Percentiles rank a stretch among this genome's conserved stretches.
Evolutionary conservation across 2,329 filamentous ascomycete species (phyloP).

Genomic region (Zasmidium cellare): DNA sequence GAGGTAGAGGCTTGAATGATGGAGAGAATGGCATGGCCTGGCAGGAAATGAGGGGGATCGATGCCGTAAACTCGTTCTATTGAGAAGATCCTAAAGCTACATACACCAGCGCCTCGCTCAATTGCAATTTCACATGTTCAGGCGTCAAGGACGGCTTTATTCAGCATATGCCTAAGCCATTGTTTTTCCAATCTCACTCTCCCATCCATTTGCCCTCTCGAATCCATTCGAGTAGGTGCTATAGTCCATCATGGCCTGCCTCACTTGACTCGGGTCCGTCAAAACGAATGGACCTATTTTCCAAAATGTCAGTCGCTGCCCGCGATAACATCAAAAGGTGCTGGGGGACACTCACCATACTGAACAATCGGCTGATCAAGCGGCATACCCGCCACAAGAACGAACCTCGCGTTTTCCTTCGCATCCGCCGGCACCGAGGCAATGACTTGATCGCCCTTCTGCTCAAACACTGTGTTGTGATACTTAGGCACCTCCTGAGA

Average conservation of each 20-base stretch:
- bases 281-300: conserved; percentile 75
- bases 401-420: conserved; percentile 58
- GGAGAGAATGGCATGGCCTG: background rate
- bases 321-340: too few species aligned
- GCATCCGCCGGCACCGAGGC: conserved; percentile 69
- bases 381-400: conserved; percentile 76
- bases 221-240: conserved; percentile 74
- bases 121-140: background rate
- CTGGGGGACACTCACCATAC: too few species aligned
- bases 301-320: background rate
- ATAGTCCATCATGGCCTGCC: conserved; percentile 75
- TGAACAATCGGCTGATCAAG: conserved; percentile 79
- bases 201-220: conserved; percentile 75
- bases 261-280: conserved; percentile 68
- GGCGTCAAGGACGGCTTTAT: background rate
- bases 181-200: conserved; percentile 81
- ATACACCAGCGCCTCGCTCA: conserved; percentile 10
- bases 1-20: too few species aligned
- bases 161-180: conserved; percentile 46
- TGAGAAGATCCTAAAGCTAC: background rate
- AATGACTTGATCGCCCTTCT: conserved; percentile 72
- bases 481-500: conserved; percentile 63
- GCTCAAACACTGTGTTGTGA: conserved; percentile 87
- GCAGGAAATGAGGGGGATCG: background rate
- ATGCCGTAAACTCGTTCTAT: background rate